Percentiles rank a stretch among this genome's conserved stretches.
phyloP scores from a whole-genome alignment of 176 grass and related monocot genomes.

The Triticum turgidum region DNA sequence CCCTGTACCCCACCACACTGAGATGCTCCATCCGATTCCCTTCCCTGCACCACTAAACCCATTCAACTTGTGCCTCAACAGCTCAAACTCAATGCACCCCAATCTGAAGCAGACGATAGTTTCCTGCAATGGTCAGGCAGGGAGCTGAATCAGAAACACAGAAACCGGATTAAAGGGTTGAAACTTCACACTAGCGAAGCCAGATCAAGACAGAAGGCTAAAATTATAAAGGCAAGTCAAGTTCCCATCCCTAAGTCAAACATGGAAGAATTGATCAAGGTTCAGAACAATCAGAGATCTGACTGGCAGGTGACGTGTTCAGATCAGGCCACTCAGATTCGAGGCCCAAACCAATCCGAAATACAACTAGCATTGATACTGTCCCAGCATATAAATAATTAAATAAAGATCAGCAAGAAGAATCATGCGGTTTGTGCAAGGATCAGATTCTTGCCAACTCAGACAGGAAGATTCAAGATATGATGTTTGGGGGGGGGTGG shows the following conservation, averaged over 20 bases:
- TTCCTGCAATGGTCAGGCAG: not conserved
- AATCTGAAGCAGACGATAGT: not conserved
- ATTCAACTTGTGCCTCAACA: not conserved
- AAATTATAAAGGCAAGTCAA: not conserved
- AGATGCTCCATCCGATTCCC: not conserved
- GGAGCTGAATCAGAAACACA: not conserved
- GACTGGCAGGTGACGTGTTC: not conserved
- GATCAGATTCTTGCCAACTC: not conserved
- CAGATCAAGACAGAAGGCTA: not conserved
- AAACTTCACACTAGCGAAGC: not conserved
- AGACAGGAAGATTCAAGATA: not conserved
- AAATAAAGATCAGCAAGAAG: not conserved
- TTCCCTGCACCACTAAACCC: not conserved
- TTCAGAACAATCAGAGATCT: constrained; percentile 1
- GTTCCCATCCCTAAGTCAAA: not conserved
- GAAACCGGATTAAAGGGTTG: not conserved
- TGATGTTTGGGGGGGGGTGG: not conserved
- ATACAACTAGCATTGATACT: not conserved
- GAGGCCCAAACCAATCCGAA: not conserved
- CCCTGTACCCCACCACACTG: not conserved
- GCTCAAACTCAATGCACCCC: not conserved
- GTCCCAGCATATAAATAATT: not conserved
- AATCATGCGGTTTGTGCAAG: not conserved
- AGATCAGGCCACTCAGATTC: not conserved
- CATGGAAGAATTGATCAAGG: constrained; percentile 2